A percentile compares a stretch with the other conserved stretches of the same genome.
Conservation (phyloP, 148 eudicot genomes). For the Oxyria digyna region DNA sequence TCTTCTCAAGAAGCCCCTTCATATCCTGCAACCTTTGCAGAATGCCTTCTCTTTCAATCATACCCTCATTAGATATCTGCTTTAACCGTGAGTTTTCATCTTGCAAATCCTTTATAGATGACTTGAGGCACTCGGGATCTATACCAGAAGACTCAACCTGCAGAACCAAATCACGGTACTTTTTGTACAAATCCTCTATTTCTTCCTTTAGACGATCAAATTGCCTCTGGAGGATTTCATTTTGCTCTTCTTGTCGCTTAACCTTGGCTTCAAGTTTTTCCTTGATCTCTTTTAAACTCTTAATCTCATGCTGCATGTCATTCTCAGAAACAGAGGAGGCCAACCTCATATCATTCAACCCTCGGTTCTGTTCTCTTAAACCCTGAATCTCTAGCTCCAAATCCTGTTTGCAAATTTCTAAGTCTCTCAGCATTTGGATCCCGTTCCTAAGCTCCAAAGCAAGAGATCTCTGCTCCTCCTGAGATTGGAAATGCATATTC, state of each 20-base stretch:
- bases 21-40: constrained; percentile 36
- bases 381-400: constrained; percentile 48
- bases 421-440: constrained; percentile 58
- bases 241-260: constrained; percentile 40
- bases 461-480: constrained; percentile 64
- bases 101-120: constrained; percentile 42
- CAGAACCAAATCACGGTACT: constrained; percentile 42
- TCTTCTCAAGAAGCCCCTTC: constrained; percentile 41
- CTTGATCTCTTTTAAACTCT: constrained; percentile 45
- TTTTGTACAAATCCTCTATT: constrained; percentile 38
- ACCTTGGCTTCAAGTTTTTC: constrained; percentile 75
- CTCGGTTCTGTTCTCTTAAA: constrained; percentile 49
- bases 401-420: constrained; percentile 42
- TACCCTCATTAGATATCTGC: constrained; percentile 32
- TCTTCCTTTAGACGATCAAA: constrained; percentile 50
- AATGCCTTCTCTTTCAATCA: constrained; percentile 41
- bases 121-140: constrained; percentile 38
- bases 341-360: constrained; percentile 33
- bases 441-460: constrained; percentile 59
- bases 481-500: constrained; percentile 55
- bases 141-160: constrained; percentile 55
- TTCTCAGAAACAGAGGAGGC: constrained; percentile 33
- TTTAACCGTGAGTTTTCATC: constrained; percentile 61
- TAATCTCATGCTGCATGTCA: constrained; percentile 42
- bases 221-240: constrained; percentile 44